These are phyloP conservation scores for Sutorius eximius DNA, from an alignment of 1,284 basidiomycete genomes.

Conservation along the genomic window DNA sequence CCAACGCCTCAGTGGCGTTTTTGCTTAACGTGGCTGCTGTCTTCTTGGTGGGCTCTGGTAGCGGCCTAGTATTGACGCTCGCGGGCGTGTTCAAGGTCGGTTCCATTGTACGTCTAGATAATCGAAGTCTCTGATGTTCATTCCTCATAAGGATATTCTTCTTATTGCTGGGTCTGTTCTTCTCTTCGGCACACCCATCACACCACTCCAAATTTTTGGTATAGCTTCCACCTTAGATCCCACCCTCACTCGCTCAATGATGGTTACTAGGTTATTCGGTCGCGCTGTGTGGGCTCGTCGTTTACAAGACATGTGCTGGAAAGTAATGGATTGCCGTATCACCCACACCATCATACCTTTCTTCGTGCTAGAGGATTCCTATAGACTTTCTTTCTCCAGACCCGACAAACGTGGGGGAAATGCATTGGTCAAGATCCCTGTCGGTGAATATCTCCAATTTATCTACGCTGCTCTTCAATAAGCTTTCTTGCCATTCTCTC, in stretches of 20 bases:
- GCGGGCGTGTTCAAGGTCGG: constrained; percentile 91
- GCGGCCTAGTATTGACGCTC: constrained; percentile 87
- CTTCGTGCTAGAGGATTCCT: background rate
- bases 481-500: background rate
- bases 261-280: constrained; percentile 68
- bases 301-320: constrained; percentile 78
- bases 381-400: background rate
- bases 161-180: constrained; percentile 89
- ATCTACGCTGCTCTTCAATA: background rate
- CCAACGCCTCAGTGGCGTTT: constrained; percentile 89
- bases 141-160: constrained; percentile 74
- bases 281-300: constrained; percentile 75
- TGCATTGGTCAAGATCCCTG: constrained; percentile 3
- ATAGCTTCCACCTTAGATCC: constrained; percentile 28
- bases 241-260: constrained; percentile 2
- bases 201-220: constrained; percentile 86
- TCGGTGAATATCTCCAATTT: background rate
- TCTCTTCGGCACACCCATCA: constrained; percentile 78
- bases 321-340: constrained; percentile 41
- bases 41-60: constrained; percentile 88
- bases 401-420: background rate
- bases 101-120: background rate
- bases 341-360: background rate
- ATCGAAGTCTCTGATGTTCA: background rate
- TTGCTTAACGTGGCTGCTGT: constrained; percentile 92